Evolutionary conservation across 176 grass and related monocot species (phyloP).

Genomic region (Musa troglodytarum): DNA sequence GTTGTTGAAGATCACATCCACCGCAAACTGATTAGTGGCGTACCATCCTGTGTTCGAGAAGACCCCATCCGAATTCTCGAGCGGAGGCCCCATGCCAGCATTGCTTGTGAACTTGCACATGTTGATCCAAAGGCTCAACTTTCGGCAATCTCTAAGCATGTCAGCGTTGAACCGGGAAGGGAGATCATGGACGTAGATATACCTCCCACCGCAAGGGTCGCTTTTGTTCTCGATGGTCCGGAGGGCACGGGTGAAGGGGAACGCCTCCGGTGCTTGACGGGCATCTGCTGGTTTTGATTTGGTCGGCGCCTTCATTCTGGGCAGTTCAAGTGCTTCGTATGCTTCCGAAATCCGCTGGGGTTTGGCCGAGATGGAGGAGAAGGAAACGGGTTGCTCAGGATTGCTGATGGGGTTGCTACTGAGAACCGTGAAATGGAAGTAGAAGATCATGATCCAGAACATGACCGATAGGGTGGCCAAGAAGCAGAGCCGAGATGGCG

Average conservation of each 20-base stretch:
- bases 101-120: constrained; percentile 98
- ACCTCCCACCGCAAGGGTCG: constrained; percentile 87
- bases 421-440: constrained; percentile 75
- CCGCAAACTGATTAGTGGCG: constrained; percentile 79
- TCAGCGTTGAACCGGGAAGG: constrained; percentile 88
- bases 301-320: neutral
- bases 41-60: constrained; percentile 92
- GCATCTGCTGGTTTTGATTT: neutral
- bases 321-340: neutral
- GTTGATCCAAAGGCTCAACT: constrained; percentile 75
- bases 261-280: constrained; percentile 11
- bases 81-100: constrained; percentile 65
- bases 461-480: constrained; percentile 58
- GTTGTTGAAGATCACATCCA: constrained; percentile 90
- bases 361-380: constrained; percentile 14
- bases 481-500: constrained; percentile 67
- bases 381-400: constrained; percentile 14
- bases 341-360: neutral
- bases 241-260: constrained; percentile 69
- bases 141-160: constrained; percentile 79
- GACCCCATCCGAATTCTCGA: constrained; percentile 60
- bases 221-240: constrained; percentile 58
- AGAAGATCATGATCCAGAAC: constrained; percentile 97
- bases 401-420: constrained; percentile 23
- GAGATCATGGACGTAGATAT: constrained; percentile 93